Evolutionary conservation across 305 asterid genomes (phyloP).

Genomic region (Andrographis paniculata): DNA sequence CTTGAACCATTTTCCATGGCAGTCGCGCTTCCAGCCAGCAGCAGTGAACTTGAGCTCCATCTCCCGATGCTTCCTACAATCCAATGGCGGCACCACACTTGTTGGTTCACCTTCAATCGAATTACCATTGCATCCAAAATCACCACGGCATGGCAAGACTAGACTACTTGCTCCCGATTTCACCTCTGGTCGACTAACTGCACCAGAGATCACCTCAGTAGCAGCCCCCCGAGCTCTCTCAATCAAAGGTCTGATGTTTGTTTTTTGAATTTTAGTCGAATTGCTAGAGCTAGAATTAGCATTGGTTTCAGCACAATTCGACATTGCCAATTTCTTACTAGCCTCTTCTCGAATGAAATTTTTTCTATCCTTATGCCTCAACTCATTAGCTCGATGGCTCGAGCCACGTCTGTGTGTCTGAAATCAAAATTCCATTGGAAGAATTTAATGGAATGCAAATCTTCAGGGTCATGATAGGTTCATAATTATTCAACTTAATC

Average conservation of each 20-base stretch:
- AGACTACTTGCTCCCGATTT: slow-evolving; percentile 13
- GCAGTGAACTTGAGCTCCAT: slow-evolving; percentile 67
- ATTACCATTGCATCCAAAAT: slow-evolving; percentile 14
- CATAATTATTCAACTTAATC: too few relatives aligned
- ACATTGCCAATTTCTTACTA: slow-evolving; percentile 42
- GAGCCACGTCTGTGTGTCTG: slow-evolving; percentile 60
- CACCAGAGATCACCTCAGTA: slow-evolving; percentile 25
- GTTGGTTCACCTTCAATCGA: slow-evolving; percentile 19
- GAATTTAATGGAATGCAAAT: too few relatives aligned
- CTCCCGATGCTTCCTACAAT: slow-evolving; percentile 30
- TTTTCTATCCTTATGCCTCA: slow-evolving; percentile 39
- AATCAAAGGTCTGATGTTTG: slow-evolving; percentile 31
- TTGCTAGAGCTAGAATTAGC: slow-evolving; percentile 7
- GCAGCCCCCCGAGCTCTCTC: slow-evolving; percentile 38
- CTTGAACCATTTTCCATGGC: slow-evolving; percentile 72
- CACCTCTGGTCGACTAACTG: slow-evolving; percentile 18
- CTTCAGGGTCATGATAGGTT: too few relatives aligned
- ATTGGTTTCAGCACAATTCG: slow-evolving; percentile 24
- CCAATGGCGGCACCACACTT: slow-evolving; percentile 22
- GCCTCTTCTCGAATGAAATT: slow-evolving; percentile 30
- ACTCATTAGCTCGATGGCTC: slow-evolving; percentile 46
- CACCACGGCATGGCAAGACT: slow-evolving; percentile 10
- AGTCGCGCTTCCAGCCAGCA: slow-evolving; percentile 73
- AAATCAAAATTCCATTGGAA: slow-evolving; percentile 3
- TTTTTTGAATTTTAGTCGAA: slow-evolving; percentile 18